Evolutionary conservation across 176 grass and related monocot species (phyloP), one percentile per base, ranked within the genome.

Genomic region (Guadua angustifolia): DNA sequence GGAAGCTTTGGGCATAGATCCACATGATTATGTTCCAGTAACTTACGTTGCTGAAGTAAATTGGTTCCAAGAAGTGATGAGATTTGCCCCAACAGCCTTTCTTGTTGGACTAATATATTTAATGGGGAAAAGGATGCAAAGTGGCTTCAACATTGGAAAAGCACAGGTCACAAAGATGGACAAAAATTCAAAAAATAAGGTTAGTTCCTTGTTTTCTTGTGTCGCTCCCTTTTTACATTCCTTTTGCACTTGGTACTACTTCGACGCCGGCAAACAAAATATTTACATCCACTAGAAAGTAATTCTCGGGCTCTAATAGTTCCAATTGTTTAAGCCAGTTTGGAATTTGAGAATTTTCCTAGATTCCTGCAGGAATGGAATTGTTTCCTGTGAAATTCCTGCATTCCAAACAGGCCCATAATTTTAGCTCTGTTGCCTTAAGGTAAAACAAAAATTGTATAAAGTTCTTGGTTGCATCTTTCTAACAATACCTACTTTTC

Each of bases 181-280:
- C 75, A 99, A 94, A 62, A 99, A 99, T 82, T 94, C 96, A 5
- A 99, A 99, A 90, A 99, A 99, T 90, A 99, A 99, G 91, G 96
- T 95, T 50, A 71, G 70, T 56, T 73, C 42, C 52, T 71, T 38
- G 13, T 71, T 61, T 42, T 59, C 2, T 46, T 42, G 1, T 43
- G 18, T n/a, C 9, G 18, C 18, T 39, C 15, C 44, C 19, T 32
- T 61, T 89, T 64, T 59, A 66, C 32, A 4, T 86, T 67, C 14
- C 6, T 17, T 40, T 68, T 50, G n/a, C 22, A 25, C 57, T 60
- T 60, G 4, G 51, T 78, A 21, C 64, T 73, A 45, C 12, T 64
- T 78, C 25, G 0, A 24, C 9, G 5, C 21, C 5, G 17, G 15
- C 52, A 50, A 70, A 32, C 14, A 49, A 45, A 73, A 71, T 53